Conservation (phyloP, 129 eudicot species). For the Erigeron canadensis region DNA sequence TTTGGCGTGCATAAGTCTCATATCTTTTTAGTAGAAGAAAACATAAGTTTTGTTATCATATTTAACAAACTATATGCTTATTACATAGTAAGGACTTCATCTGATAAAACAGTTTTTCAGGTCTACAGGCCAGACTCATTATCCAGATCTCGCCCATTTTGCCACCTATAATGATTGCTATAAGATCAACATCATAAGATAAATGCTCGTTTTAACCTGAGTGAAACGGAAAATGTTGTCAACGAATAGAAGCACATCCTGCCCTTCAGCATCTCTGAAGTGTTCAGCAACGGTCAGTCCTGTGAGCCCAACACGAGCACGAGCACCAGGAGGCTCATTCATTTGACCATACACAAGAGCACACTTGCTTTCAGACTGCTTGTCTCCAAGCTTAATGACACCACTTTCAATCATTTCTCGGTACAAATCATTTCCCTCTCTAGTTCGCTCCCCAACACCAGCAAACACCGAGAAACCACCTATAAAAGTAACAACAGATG, state of each 20-base stretch:
- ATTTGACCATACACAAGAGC: constrained; percentile 99
- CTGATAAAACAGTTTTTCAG: too few relatives aligned
- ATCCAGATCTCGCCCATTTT: background rate
- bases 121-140: background rate
- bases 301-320: constrained; percentile 99
- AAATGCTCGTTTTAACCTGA: constrained; percentile 48
- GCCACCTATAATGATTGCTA: background rate
- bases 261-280: constrained; percentile 99
- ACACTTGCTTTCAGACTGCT: constrained; percentile 97
- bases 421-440: constrained; percentile 97
- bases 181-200: background rate
- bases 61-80: too few relatives aligned
- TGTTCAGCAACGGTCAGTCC: constrained; percentile 98
- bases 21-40: too few relatives aligned
- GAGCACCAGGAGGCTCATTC: constrained; percentile 99
- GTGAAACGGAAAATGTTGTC: constrained; percentile 99
- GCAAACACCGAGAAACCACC: constrained; percentile 99
- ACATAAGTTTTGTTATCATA: too few relatives aligned
- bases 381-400: constrained; percentile 92
- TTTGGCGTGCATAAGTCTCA: too few relatives aligned
- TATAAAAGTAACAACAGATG: constrained; percentile 17
- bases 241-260: constrained; percentile 90
- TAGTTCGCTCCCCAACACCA: constrained; percentile 98
- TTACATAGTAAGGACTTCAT: too few relatives aligned
- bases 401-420: constrained; percentile 99